phyloP scores from a whole-genome alignment of 2,329 filamentous ascomycete genomes.

The Microdochium bolleyi region DNA sequence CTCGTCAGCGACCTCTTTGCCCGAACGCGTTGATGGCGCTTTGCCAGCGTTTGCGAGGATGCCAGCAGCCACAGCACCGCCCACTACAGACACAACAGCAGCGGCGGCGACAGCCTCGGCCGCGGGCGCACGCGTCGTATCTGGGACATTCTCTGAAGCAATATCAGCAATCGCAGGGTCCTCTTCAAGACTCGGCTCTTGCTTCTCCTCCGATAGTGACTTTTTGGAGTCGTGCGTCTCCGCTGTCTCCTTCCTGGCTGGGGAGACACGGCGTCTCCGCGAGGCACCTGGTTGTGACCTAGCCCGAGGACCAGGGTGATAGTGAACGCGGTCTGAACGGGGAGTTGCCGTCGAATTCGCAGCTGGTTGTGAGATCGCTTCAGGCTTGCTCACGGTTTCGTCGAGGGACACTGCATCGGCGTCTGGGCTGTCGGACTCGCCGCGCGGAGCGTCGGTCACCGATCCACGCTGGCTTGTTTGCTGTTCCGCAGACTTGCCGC shows the following conservation, averaged over 20 bases:
- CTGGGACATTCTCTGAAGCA: slow-evolving; percentile 15
- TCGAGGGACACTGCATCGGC: too few relatives aligned
- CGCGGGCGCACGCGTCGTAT: background rate
- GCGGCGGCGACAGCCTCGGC: background rate
- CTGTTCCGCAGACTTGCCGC: background rate
- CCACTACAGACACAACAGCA: background rate
- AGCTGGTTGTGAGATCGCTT: background rate
- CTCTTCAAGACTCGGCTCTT: background rate
- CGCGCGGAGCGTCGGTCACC: too few relatives aligned
- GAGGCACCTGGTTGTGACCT: slow-evolving; percentile 17
- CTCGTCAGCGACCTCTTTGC: slow-evolving; percentile 12
- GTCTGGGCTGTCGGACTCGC: too few relatives aligned
- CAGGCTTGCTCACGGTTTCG: too few relatives aligned
- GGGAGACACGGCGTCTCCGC: background rate
- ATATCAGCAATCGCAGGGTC: slow-evolving; percentile 15
- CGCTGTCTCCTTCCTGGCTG: background rate
- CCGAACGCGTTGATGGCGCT: background rate
- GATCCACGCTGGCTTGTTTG: too few relatives aligned
- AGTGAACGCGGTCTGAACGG: too few relatives aligned
- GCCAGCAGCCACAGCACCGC: background rate
- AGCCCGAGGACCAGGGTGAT: background rate
- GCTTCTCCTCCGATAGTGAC: background rate
- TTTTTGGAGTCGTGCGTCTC: background rate
- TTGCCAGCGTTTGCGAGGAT: background rate
- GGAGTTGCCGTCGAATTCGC: slow-evolving; percentile 6